phyloP scores from a whole-genome alignment of 306 rosid genomes.

The Geum urbanum region DNA sequence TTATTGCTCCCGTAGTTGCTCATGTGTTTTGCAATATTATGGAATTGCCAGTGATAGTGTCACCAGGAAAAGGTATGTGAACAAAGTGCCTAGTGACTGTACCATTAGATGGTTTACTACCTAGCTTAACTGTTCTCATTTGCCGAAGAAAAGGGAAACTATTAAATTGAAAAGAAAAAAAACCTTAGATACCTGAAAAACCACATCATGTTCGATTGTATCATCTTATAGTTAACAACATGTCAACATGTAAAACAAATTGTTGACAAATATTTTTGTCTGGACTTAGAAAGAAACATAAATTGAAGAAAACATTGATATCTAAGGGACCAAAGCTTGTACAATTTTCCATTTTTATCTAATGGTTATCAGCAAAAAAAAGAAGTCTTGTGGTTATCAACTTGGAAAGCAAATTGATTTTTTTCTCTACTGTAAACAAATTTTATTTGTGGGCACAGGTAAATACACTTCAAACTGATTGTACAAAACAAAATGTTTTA shows the following conservation, averaged over 20 bases:
- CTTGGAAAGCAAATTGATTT: neutral
- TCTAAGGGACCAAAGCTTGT: too few species aligned
- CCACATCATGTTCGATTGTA: slow-evolving; percentile 2
- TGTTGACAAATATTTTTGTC: too few species aligned
- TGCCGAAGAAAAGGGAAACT: too few species aligned
- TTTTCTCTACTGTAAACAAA: neutral
- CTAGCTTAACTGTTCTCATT: too few species aligned
- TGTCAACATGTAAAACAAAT: neutral
- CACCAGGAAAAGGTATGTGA: slow-evolving; percentile 56
- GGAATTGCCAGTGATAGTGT: slow-evolving; percentile 74
- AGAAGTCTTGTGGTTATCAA: neutral
- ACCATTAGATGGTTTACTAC: too few species aligned
- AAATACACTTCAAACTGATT: neutral
- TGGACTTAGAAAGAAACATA: too few species aligned
- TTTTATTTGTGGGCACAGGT: neutral
- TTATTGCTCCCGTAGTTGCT: slow-evolving; percentile 74
- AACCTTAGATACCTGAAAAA: neutral
- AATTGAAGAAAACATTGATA: too few species aligned
- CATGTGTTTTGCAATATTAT: slow-evolving; percentile 79
- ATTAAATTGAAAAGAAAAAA: neutral
- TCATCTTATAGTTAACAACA: neutral
- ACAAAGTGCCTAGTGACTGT: slow-evolving; percentile 6
- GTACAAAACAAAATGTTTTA: neutral
- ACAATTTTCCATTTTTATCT: too few species aligned
- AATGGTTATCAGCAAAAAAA: too few species aligned